phyloP scores from a whole-genome alignment of 306 rosid genomes.

The Cucurbita moschata region DNA sequence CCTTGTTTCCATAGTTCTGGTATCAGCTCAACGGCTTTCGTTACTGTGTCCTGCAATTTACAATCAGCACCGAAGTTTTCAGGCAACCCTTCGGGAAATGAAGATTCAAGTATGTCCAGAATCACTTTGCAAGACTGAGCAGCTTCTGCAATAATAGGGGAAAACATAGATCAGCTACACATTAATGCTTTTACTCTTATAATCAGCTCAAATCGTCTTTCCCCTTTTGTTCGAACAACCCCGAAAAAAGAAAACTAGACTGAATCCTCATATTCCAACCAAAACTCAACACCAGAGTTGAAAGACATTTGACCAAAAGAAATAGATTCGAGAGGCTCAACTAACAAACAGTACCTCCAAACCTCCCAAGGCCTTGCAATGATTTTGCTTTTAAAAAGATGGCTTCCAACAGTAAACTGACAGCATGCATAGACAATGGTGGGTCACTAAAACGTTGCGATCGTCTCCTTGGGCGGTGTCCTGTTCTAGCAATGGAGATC shows the following conservation, averaged over 20 bases:
- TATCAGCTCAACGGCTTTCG: conserved; percentile 58
- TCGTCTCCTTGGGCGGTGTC: conserved; percentile 33
- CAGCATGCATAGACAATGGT: conserved; percentile 60
- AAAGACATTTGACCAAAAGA: background rate
- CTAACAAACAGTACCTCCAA: conserved; percentile 39
- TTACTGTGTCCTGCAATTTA: conserved; percentile 84
- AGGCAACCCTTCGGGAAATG: conserved; percentile 77
- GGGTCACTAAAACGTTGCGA: conserved; percentile 37
- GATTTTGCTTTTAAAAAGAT: conserved; percentile 75
- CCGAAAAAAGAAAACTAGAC: background rate
- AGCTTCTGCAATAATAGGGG: conserved; percentile 66
- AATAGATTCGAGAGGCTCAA: background rate
- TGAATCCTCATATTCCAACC: background rate
- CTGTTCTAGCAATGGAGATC: conserved; percentile 43
- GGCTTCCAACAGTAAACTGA: conserved; percentile 67
- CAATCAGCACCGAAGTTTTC: conserved; percentile 54
- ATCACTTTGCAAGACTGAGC: conserved; percentile 77
- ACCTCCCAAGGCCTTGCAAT: conserved; percentile 54
- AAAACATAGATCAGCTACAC: conserved; percentile 18
- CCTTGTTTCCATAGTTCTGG: conserved; percentile 88
- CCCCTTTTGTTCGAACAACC: background rate
- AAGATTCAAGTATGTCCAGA: conserved; percentile 74
- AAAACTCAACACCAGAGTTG: background rate
- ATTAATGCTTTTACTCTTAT: background rate
- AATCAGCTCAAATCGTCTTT: background rate